Conservation (phyloP, 2,329 filamentous ascomycete species). For the Talaromyces marneffei region DNA sequence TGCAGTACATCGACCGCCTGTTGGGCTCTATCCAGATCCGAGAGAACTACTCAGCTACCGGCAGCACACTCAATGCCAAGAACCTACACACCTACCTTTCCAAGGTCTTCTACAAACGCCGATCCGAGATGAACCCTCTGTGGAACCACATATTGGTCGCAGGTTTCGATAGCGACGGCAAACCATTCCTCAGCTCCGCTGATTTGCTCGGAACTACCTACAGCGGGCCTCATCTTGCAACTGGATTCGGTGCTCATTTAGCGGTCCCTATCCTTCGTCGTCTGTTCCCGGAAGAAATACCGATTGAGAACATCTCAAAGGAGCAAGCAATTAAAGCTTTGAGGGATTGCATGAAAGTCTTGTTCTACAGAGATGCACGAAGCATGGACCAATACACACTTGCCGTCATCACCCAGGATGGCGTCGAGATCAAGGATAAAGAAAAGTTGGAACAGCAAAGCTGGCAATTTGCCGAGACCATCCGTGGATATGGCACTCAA, state of each 20-base stretch:
- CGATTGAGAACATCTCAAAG: constrained; percentile 63
- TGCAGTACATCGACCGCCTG: constrained; percentile 95
- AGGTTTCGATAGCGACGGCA: constrained; percentile 70
- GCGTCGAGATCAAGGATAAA: constrained; percentile 75
- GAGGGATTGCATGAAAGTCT: constrained; percentile 95
- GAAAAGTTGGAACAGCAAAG: constrained; percentile 92
- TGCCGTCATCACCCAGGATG: constrained; percentile 80
- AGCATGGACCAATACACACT: constrained; percentile 88
- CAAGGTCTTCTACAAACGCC: constrained; percentile 93
- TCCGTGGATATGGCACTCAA: constrained; percentile 92
- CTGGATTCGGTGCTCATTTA: constrained; percentile 87
- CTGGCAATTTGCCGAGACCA: constrained; percentile 95
- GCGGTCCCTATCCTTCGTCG: constrained; percentile 86
- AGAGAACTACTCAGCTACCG: constrained; percentile 68
- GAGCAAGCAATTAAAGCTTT: constrained; percentile 76
- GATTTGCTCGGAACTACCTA: constrained; percentile 93
- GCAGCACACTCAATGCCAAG: constrained; percentile 67
- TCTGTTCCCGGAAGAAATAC: constrained; percentile 75
- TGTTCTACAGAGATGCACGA: constrained; percentile 94
- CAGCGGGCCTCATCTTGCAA: constrained; percentile 79
- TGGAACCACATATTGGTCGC: constrained; percentile 95
- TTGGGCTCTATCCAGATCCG: constrained; percentile 79
- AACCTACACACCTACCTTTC: constrained; percentile 95
- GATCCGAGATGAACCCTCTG: constrained; percentile 90
- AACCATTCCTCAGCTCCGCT: constrained; percentile 85